These are phyloP conservation scores for Ophiobolus disseminans DNA, from an alignment of 2,329 filamentous ascomycete genomes.

Conservation along the genomic window DNA sequence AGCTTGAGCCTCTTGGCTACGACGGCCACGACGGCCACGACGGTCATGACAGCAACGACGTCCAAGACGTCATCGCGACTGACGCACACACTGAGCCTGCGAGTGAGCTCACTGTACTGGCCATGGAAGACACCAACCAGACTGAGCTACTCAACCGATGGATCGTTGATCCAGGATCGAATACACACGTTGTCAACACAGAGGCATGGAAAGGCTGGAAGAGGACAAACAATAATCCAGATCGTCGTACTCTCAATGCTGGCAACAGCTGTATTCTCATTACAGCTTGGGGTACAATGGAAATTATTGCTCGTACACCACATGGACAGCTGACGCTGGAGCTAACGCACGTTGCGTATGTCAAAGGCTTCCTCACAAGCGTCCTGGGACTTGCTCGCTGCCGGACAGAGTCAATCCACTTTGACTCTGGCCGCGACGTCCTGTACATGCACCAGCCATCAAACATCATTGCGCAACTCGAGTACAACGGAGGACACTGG, in stretches of 20 bases:
- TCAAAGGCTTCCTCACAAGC: too few species aligned
- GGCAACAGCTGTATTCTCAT: not conserved
- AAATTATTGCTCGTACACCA: not conserved
- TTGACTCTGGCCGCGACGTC: too few species aligned
- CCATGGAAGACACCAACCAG: not conserved
- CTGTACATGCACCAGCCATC: too few species aligned
- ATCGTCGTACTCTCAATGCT: not conserved
- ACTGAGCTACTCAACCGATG: not conserved
- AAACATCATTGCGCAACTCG: too few species aligned
- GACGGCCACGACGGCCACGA: not conserved
- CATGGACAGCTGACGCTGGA: too few species aligned
- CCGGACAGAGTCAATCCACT: too few species aligned
- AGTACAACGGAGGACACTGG: too few species aligned
- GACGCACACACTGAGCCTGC: not conserved
- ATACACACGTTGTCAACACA: not conserved
- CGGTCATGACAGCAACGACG: not conserved
- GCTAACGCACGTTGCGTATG: too few species aligned
- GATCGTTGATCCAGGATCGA: not conserved
- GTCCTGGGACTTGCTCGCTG: too few species aligned
- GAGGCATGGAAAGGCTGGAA: not conserved
- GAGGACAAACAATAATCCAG: not conserved
- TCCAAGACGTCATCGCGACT: not conserved
- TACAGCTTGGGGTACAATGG: conserved; percentile 3
- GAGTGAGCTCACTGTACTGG: not conserved
- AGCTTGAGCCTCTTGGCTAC: not conserved